A percentile compares a stretch with the other conserved stretches of the same genome.
phyloP scores from a whole-genome alignment of 2,329 filamentous ascomycete species.

The Colletotrichum limetticola region DNA sequence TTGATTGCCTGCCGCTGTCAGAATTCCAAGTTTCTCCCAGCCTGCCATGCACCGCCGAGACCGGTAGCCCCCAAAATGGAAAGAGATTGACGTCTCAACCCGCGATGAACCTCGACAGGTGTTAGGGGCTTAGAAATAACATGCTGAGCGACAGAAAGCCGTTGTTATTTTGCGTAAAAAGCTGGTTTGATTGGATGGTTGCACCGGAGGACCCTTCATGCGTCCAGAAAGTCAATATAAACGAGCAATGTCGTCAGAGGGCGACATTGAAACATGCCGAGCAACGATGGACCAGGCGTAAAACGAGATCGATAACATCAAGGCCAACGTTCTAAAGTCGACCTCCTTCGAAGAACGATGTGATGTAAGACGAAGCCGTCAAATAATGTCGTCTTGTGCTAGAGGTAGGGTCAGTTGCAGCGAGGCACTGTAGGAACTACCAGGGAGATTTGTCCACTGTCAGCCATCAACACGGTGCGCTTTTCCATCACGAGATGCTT shows the following conservation, averaged over 20 bases:
- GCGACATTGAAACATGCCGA: neutral
- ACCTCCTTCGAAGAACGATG: neutral
- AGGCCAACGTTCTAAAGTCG: neutral
- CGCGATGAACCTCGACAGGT: conserved; percentile 5
- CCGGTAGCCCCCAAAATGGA: conserved; percentile 4
- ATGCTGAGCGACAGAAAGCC: neutral
- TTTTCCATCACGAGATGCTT: neutral
- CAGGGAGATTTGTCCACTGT: neutral
- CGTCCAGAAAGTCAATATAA: neutral
- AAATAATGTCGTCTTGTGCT: neutral
- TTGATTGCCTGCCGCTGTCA: conserved; percentile 25
- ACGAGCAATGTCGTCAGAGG: conserved; percentile 1
- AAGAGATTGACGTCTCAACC: conserved; percentile 22
- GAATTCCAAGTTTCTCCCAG: conserved; percentile 20
- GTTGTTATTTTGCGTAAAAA: neutral
- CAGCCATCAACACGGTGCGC: conserved; percentile 9
- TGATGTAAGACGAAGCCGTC: neutral
- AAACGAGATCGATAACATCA: neutral
- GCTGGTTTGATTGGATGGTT: neutral
- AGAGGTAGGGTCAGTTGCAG: neutral
- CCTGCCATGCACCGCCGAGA: conserved; percentile 23
- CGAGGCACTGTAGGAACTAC: neutral
- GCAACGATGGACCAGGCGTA: neutral
- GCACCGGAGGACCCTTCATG: neutral
- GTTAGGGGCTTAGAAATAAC: conserved; percentile 7